These are phyloP conservation scores for Fusarium zealandicum DNA, from an alignment of 2,329 filamentous ascomycete genomes.

Conservation along the genomic window DNA sequence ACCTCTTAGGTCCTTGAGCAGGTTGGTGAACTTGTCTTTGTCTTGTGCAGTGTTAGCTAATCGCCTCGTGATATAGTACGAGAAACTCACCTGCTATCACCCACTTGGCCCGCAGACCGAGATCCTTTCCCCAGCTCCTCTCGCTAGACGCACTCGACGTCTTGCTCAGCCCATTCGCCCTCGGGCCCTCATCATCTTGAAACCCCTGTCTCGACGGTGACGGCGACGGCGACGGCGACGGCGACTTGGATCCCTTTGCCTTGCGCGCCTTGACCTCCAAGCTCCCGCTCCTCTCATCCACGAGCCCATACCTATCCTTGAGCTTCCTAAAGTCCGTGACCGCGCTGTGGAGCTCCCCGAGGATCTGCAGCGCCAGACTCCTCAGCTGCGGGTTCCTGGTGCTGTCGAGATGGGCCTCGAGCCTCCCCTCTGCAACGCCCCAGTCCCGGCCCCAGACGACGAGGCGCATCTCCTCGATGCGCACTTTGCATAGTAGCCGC, in stretches of 20 bases:
- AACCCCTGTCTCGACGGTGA: slow-evolving; percentile 37
- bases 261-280: slow-evolving; percentile 22
- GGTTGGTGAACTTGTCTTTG: slow-evolving; percentile 53
- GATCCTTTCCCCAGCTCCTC: slow-evolving; percentile 46
- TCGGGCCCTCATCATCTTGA: slow-evolving; percentile 34
- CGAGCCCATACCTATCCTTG: slow-evolving; percentile 52
- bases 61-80: background rate
- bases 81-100: slow-evolving; percentile 49
- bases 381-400: slow-evolving; percentile 49
- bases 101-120: slow-evolving; percentile 51
- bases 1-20: slow-evolving; percentile 53
- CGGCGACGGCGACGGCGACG: slow-evolving; percentile 33
- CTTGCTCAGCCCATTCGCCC: slow-evolving; percentile 28
- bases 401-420: slow-evolving; percentile 52
- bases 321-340: slow-evolving; percentile 55
- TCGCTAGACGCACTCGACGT: slow-evolving; percentile 27
- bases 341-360: slow-evolving; percentile 52
- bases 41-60: slow-evolving; percentile 38
- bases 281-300: slow-evolving; percentile 39
- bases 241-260: slow-evolving; percentile 19
- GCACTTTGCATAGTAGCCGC: slow-evolving; percentile 55
- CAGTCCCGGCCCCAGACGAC: slow-evolving; percentile 57
- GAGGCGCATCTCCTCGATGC: slow-evolving; percentile 58
- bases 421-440: slow-evolving; percentile 54
- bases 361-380: slow-evolving; percentile 50